A percentile compares a stretch with the other conserved stretches of the same genome.
phyloP scores from a whole-genome alignment of 441 rosid species.

The Bocquillonia castaneifolia region DNA sequence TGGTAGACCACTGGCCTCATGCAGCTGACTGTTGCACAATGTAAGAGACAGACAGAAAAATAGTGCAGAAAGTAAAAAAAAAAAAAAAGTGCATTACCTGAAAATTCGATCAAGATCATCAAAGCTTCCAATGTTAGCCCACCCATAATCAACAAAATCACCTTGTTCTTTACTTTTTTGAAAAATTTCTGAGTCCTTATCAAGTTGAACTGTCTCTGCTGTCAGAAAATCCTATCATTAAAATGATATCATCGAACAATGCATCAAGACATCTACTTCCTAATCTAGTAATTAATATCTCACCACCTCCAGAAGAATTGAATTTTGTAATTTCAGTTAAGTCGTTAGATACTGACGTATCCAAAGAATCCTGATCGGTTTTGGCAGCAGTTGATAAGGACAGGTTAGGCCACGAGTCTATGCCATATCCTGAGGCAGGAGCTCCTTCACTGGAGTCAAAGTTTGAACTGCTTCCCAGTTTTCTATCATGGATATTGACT shows the following conservation, averaged over 20 bases:
- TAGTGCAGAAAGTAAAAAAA: constrained; percentile 6
- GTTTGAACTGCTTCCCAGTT: constrained; percentile 42
- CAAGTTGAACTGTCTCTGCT: constrained; percentile 46
- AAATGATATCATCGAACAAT: constrained; percentile 19
- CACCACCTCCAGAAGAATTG: constrained; percentile 47
- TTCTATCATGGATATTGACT: constrained; percentile 37
- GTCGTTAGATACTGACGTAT: constrained; percentile 40
- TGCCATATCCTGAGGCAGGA: constrained; percentile 40
- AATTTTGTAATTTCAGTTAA: constrained; percentile 44
- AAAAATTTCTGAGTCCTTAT: constrained; percentile 49
- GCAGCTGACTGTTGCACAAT: background rate
- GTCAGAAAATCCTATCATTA: constrained; percentile 32
- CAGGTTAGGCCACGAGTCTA: constrained; percentile 52
- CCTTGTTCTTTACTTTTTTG: constrained; percentile 64
- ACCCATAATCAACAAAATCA: constrained; percentile 77
- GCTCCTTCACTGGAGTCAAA: constrained; percentile 37
- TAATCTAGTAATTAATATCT: constrained; percentile 25
- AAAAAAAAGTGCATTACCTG: constrained; percentile 57
- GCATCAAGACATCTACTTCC: constrained; percentile 17
- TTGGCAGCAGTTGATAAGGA: constrained; percentile 44
- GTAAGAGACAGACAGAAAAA: background rate
- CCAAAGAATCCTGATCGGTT: constrained; percentile 46
- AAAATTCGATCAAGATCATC: constrained; percentile 91
- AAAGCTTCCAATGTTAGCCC: constrained; percentile 95
- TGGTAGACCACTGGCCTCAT: background rate